A percentile compares a stretch with the other conserved stretches of the same genome.
Evolutionary conservation across 108 stramenopile genomes (phyloP).

Genomic region (Aurantiochytrium sp.): DNA sequence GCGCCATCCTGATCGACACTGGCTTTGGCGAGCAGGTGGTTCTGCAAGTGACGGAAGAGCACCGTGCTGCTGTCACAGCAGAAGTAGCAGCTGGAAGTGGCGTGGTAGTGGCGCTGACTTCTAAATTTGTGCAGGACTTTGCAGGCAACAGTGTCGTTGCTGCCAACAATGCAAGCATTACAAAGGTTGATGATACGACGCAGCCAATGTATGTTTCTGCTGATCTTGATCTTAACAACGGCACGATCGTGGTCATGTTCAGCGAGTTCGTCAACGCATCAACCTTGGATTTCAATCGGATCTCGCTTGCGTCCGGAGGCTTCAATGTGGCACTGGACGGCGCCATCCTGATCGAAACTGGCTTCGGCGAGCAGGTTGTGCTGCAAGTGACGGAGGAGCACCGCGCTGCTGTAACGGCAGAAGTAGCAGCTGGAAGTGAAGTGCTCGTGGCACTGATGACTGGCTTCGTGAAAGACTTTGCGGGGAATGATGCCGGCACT

Average conservation of each 20-base stretch:
- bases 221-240: not conserved
- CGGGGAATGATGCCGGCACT: not conserved
- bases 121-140: too few species aligned
- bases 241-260: not conserved
- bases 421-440: not conserved
- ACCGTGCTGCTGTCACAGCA: too few species aligned
- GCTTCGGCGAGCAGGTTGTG: not conserved
- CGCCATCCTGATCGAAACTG: not conserved
- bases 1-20: too few species aligned
- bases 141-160: too few species aligned
- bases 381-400: not conserved
- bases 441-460: not conserved
- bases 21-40: too few species aligned
- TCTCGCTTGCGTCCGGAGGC: not conserved
- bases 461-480: not conserved
- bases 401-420: not conserved
- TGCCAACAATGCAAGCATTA: too few species aligned
- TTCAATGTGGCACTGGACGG: not conserved
- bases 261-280: not conserved
- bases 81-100: too few species aligned
- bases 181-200: too few species aligned
- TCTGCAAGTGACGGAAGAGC: too few species aligned
- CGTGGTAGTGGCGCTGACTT: too few species aligned
- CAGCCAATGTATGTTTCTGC: too few species aligned
- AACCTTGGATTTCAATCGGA: not conserved